Base-by-base conservation (phyloP, 2,329 filamentous ascomycete species). In the Colletotrichum shisoi region DNA sequence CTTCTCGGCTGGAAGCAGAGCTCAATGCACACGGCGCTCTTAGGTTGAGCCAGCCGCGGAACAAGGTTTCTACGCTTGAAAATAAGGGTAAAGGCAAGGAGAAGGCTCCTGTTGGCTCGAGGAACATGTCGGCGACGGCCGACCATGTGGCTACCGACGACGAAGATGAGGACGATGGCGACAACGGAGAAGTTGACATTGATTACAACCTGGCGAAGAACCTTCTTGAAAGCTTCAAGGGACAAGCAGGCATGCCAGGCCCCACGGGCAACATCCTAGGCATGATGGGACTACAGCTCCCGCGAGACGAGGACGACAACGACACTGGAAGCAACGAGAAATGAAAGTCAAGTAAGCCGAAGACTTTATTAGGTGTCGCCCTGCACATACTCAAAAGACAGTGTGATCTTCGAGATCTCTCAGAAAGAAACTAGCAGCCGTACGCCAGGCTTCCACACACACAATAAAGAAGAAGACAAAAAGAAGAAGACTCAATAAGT, bases 121-220 rank as follows among this genome's bases (percentile, higher is more conserved):
- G 31, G 7, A 17, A 31, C 46, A 40, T 19, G 27, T 4, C 17
- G 44, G 62, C 5, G 54, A 68, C 13, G 69, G 57, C 37, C 51
- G 60, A 59, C 45, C 51, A 7, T 39, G 61, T 31, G 68, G 73
- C 3, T 73, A 76, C 34, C 3, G 76, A 78, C 57, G 76, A 81
- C 8, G 78, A 83, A 34, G 81, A 83, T 27, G 80, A 86, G 45
- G 82, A 84, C 3, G 83, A 85, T 9, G 82, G 81, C 11, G 79
- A 77, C 3, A 79, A 87, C 11, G 84, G 86, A 0, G 88, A 90
- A 60, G 85, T 95, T 4, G 84, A 93, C 70, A 87, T 95, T 34
- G 92, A 98, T 75, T 91, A 93, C 71, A 94, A 95, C 69, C 82
- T 99, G 27, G 93, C 92, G 19, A 93, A 91, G 76, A 98, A 98